Base-by-base conservation (phyloP, 352 stramenopile species). In the Phytophthora fragariae region DNA sequence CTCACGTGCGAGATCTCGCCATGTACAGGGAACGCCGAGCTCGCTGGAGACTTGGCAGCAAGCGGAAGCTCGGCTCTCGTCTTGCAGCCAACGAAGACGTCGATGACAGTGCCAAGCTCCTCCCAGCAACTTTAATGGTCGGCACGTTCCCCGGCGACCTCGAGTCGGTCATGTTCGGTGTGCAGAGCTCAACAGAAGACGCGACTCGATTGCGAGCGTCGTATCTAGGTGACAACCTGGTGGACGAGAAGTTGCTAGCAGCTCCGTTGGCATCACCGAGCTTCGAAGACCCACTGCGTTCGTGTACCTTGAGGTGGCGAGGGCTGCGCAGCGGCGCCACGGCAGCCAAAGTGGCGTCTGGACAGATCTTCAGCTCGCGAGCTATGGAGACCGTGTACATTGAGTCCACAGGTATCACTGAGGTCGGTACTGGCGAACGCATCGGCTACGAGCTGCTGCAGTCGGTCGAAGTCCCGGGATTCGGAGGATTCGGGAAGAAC, bases 371-470 rank as follows among this genome's bases (percentile, higher is more conserved):
- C 53, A 65, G 53, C n/a, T 70, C 57, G 4, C 61, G 58, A 1
- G 10, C 15, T 5, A 57, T 57, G 1, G 70, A 81, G 58, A 78
- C 76, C 2, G 72, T 83, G 14, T 79, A 80, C 57, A 66, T 83
- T 12, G 71, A 79, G 29, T 73, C 76, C 7, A 79, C 69, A 49
- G 76, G 76, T 3, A 70, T 79, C 52, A 70, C 73, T 14, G 33
- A 67, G 11, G 39, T 83, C 6, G 27, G 47, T 6, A 68, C 61
- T 53, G 76, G 76, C 5, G 69, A 83, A 12, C 73, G 73, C 11
- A 60, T 83, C 1, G 76, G 73, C 54, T 83, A 79, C 21, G 69
- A 83, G 47, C 33, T 83, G 31, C 57, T 81, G 5, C 76, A 83
- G 50, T 79, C 76, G 3, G 65, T 83, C 1, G 66, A 73, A 3